Conservation (phyloP, 352 stramenopile genomes). For the Pilasporangium apinafurcum region DNA sequence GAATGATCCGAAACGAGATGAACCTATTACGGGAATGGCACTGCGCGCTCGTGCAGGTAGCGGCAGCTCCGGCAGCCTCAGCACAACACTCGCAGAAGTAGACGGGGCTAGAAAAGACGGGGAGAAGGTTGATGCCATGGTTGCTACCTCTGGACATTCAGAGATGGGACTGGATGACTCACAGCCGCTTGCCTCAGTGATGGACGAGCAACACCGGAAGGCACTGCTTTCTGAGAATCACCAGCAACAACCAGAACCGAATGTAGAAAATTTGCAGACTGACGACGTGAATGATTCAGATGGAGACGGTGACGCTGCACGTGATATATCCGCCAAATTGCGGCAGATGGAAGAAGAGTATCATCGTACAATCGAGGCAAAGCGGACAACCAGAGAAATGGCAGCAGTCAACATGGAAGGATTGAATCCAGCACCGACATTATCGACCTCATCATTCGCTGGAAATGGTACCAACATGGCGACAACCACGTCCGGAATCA, state of each 20-base stretch:
- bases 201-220: no score
- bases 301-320: slow-evolving; percentile 5
- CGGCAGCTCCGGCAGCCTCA: not conserved
- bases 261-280: not conserved
- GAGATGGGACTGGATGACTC: no score
- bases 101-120: not conserved
- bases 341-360: slow-evolving; percentile 41
- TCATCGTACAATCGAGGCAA: slow-evolving; percentile 11
- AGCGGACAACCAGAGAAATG: slow-evolving; percentile 1
- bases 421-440: not conserved
- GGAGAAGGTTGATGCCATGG: no score
- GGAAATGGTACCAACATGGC: no score
- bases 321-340: slow-evolving; percentile 21
- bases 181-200: no score
- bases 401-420: slow-evolving; percentile 1
- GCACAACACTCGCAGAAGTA: not conserved
- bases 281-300: not conserved
- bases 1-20: no score
- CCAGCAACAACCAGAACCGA: not conserved
- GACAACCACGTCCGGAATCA: slow-evolving; percentile 33
- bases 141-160: no score
- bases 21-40: no score
- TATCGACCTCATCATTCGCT: slow-evolving; percentile 6
- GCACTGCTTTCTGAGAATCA: not conserved
- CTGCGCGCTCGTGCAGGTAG: not conserved